Conservation (phyloP, 108 stramenopile genomes). For the Fragilariopsis cylindrus region DNA sequence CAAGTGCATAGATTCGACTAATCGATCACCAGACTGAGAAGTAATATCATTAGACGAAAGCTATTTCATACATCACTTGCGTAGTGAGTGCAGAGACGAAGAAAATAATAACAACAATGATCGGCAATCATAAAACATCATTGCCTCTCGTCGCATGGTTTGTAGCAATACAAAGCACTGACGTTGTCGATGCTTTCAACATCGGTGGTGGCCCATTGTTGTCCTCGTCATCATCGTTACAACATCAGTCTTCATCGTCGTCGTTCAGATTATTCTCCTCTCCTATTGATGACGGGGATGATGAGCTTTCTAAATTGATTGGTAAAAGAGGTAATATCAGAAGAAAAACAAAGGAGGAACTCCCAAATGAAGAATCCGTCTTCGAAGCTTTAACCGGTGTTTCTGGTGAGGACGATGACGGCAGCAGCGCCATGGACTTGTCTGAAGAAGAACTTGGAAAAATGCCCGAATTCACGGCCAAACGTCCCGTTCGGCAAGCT, state of each 20-base stretch:
- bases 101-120: not conserved
- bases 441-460: conserved; percentile 22
- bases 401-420: not conserved
- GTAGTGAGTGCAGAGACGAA: too few relatives aligned
- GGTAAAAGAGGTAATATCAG: conserved; percentile 52
- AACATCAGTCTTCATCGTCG: not conserved
- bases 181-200: not conserved
- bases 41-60: too few relatives aligned
- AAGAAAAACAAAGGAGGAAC: conserved; percentile 42
- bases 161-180: not conserved
- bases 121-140: not conserved
- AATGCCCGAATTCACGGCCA: conserved; percentile 48
- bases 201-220: not conserved
- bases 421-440: conserved; percentile 4
- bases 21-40: too few relatives aligned
- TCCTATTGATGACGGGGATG: conserved; percentile 44
- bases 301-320: conserved; percentile 53
- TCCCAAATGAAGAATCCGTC: conserved; percentile 26
- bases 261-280: conserved; percentile 13
- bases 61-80: too few relatives aligned
- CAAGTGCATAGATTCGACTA: too few relatives aligned
- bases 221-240: too few relatives aligned
- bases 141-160: not conserved
- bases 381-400: not conserved
- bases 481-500: conserved; percentile 30